A percentile compares a stretch with the other conserved stretches of the same genome.
These are phyloP conservation scores for Hemerocallis citrina DNA, from an alignment of 106 monocot genomes.

Conservation along the genomic window DNA sequence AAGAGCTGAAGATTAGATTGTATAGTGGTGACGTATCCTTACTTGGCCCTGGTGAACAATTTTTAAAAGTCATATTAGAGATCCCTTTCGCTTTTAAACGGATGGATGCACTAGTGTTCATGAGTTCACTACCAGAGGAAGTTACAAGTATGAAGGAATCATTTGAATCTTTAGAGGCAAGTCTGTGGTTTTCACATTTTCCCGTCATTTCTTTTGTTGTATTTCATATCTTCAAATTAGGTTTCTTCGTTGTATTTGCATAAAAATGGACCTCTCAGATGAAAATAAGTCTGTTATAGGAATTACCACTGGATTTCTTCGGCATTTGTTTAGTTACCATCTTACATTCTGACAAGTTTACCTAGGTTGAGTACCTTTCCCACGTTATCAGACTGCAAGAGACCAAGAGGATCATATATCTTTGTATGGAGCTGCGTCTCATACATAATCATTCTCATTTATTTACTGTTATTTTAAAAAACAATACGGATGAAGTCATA, in stretches of 20 bases:
- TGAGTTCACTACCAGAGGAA: conserved; percentile 44
- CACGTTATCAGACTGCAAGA: not conserved
- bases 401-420: not conserved
- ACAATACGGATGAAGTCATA: no score
- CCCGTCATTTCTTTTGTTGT: not conserved
- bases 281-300: no score
- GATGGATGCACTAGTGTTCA: conserved; percentile 51
- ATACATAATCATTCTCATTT: not conserved
- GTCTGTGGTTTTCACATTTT: not conserved
- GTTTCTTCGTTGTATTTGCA: not conserved
- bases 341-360: not conserved
- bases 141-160: conserved; percentile 27
- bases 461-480: not conserved
- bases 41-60: conserved; percentile 55
- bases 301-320: no score
- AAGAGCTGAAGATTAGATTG: conserved; percentile 52
- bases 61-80: conserved; percentile 43
- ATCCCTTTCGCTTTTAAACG: conserved; percentile 62
- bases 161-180: conserved; percentile 45
- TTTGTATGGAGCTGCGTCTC: no score
- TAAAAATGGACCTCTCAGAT: not conserved
- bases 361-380: not conserved
- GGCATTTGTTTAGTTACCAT: no score
- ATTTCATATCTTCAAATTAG: not conserved
- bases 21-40: conserved; percentile 27